phyloP scores from a whole-genome alignment of 1,284 basidiomycete species.

The Cystobasidium pallidum region DNA sequence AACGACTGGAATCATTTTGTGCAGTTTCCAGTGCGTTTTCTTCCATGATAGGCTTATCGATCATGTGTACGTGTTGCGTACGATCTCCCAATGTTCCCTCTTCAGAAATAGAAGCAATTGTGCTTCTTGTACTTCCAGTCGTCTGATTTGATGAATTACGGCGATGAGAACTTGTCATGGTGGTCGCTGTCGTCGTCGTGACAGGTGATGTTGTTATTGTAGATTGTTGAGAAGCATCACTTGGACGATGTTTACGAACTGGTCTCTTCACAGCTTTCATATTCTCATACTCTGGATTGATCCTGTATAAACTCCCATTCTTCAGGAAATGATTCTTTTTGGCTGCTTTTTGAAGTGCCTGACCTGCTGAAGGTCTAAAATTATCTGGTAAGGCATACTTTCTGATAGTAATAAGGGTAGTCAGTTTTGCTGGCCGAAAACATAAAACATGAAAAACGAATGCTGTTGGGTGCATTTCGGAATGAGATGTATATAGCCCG shows the following conservation, averaged over 20 bases:
- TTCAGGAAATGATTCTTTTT: slow-evolving; percentile 55
- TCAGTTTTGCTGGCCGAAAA: too few relatives aligned
- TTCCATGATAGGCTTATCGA: too few relatives aligned
- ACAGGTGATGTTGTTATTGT: too few relatives aligned
- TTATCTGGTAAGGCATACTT: slow-evolving; percentile 54
- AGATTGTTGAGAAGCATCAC: neutral
- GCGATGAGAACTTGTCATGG: slow-evolving; percentile 8
- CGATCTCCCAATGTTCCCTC: neutral
- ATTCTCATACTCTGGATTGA: slow-evolving; percentile 53
- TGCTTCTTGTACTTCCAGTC: slow-evolving; percentile 7
- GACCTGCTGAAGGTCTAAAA: slow-evolving; percentile 55
- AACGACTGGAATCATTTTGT: neutral
- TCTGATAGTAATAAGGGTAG: slow-evolving; percentile 26
- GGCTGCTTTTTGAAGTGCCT: slow-evolving; percentile 54
- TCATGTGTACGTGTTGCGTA: too few relatives aligned
- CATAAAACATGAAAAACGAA: too few relatives aligned
- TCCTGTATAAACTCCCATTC: slow-evolving; percentile 53
- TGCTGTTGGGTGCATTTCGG: too few relatives aligned
- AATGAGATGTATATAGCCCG: neutral
- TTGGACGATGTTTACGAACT: slow-evolving; percentile 4
- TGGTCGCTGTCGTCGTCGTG: neutral
- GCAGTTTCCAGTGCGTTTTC: neutral
- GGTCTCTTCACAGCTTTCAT: slow-evolving; percentile 42
- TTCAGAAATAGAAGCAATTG: neutral
- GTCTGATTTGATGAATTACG: slow-evolving; percentile 17